These are phyloP conservation scores for Neurospora tetraspora DNA, from an alignment of 495 filamentous ascomycete species.

Conservation along the genomic window DNA sequence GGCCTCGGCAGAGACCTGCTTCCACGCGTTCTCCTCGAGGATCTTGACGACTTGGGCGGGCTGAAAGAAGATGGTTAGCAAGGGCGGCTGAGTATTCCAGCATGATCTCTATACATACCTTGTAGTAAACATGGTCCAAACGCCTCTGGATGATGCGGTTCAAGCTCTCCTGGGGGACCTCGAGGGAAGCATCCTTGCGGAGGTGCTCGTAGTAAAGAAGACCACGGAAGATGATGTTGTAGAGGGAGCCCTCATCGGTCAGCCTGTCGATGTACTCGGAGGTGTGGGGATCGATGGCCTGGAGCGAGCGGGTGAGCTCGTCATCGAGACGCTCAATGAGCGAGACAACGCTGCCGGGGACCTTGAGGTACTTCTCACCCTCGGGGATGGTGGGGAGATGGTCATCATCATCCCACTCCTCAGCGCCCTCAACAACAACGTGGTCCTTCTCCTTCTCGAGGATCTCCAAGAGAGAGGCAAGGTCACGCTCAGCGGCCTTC, in stretches of 20 bases:
- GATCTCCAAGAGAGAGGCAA: slow-evolving; percentile 61
- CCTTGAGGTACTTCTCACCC: slow-evolving; percentile 68
- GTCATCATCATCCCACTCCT: slow-evolving; percentile 99
- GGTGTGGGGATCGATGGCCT: slow-evolving; percentile 96
- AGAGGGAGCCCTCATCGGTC: slow-evolving; percentile 82
- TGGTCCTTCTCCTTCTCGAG: slow-evolving; percentile 70
- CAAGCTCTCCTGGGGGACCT: slow-evolving; percentile 66
- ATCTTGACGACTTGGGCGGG: slow-evolving; percentile 87
- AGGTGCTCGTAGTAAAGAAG: slow-evolving; percentile 81
- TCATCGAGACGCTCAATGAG: slow-evolving; percentile 94
- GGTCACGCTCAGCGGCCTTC: slow-evolving; percentile 86
- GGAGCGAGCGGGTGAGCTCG: slow-evolving; percentile 89
- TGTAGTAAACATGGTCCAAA: slow-evolving; percentile 97
- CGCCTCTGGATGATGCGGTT: slow-evolving; percentile 91
- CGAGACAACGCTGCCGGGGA: slow-evolving; percentile 89
- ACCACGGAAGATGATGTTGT: slow-evolving; percentile 78
- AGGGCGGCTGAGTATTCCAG: not conserved
- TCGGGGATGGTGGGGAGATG: slow-evolving; percentile 63
- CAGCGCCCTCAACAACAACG: slow-evolving; percentile 79
- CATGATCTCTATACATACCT: slow-evolving; percentile 42
- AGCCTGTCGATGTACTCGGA: slow-evolving; percentile 96
- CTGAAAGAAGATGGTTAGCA: slow-evolving; percentile 31
- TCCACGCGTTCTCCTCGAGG: slow-evolving; percentile 87
- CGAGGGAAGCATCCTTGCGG: slow-evolving; percentile 56
- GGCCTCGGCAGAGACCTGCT: slow-evolving; percentile 57